Evolutionary conservation across 1,284 basidiomycete genomes (phyloP).

Genomic region (Earliella scabrosa): DNA sequence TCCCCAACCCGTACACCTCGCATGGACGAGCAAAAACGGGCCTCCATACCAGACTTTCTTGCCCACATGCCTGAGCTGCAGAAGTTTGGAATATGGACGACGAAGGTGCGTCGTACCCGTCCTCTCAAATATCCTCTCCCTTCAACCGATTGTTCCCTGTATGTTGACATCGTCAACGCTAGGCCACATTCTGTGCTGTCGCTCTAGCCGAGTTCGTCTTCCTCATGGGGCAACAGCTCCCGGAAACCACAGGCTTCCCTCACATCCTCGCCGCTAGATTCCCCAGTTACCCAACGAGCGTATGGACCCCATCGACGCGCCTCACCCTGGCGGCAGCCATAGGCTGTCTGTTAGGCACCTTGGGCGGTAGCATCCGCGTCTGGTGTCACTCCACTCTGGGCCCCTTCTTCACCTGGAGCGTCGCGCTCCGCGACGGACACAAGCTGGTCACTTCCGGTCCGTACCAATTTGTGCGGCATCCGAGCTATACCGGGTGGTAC

Average conservation of each 20-base stretch:
- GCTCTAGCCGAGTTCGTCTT: too few species aligned
- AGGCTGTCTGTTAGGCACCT: constrained; percentile 1
- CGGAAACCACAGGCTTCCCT: too few species aligned
- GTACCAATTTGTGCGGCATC: constrained; percentile 19
- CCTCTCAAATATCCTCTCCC: too few species aligned
- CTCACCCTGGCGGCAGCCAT: not conserved
- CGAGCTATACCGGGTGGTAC: constrained; percentile 11
- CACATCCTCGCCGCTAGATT: too few species aligned
- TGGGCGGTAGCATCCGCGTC: constrained; percentile 9
- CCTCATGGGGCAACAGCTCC: too few species aligned
- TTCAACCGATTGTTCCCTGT: too few species aligned
- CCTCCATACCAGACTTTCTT: not conserved
- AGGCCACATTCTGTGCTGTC: too few species aligned
- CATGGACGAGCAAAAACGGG: not conserved
- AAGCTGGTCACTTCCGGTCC: constrained; percentile 18
- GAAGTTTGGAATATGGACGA: not conserved
- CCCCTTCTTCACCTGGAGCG: constrained; percentile 13
- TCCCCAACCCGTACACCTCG: not conserved
- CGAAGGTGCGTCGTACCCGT: not conserved
- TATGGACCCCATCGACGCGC: too few species aligned
- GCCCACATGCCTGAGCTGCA: not conserved
- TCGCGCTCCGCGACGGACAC: constrained; percentile 13
- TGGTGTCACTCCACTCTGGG: constrained; percentile 13
- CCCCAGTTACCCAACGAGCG: too few species aligned
- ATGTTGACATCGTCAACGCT: too few species aligned